Evolutionary conservation across 1,284 basidiomycete genomes (phyloP), one percentile per base, ranked within the genome.

Genomic region (Cutaneotrichosporon sp.): DNA sequence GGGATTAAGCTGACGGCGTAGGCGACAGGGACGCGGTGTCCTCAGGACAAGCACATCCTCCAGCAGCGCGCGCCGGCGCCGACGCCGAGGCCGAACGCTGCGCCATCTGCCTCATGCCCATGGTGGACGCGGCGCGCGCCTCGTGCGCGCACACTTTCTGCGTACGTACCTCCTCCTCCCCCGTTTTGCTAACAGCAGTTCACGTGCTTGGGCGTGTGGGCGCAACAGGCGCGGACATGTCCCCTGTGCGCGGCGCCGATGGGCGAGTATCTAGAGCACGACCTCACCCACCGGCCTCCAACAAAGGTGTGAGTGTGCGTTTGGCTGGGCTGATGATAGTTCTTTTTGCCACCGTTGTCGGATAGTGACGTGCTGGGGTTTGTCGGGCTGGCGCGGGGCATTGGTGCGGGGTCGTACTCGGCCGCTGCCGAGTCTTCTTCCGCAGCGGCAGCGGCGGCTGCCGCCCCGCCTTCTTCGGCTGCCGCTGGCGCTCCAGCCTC

Each of bases 121-220:
- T 89, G 44, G 76, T 79, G n/a, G 88, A 92, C 74, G 78, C 86
- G 40, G 85, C 89, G 0, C 80, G 90, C 18, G 86, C 87, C 2
- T 79, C 77, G 5, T 93, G 90, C 69, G 85, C 86, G 1, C 90
- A 93, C 75, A 72, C 76, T 65, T 92, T 91, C 67, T 93, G 75
- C 40, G 74, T 74, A 52, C 65, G 74, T 70, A 0, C 15, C 4
- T 14, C 8, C 13, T 22, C 12, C 40, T 4, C 18, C 40, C 26
- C 5, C 26, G 26, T 30, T n/a, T 30, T n/a, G n/a, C 49, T 59
- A 38, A 41, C 23, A 14, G 8, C 57, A 76, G 90, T 91, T 92
- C 62, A 86, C 87, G 55, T 93, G 90, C 69, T 80, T 92, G 15
- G 77, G 86, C 41, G 76, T 89, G 1, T 92, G 89, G 90, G 81